Percentiles rank a stretch among this genome's conserved stretches.
phyloP scores from a whole-genome alignment of 495 filamentous ascomycete species.

The Venustampulla echinocandica region DNA sequence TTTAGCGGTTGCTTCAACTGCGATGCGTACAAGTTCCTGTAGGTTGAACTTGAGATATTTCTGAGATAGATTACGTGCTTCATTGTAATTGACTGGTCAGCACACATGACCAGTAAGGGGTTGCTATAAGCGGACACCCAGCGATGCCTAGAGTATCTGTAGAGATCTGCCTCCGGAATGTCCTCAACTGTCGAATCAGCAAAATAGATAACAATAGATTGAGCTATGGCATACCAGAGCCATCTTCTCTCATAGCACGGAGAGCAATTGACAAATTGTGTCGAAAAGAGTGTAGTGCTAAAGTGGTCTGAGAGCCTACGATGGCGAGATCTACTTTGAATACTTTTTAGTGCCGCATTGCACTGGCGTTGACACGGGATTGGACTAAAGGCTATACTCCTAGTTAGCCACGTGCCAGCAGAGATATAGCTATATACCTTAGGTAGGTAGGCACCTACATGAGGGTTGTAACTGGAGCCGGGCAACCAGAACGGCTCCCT shows the following conservation, averaged over 20 bases:
- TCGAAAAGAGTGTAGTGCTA: neutral
- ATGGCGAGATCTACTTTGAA: neutral
- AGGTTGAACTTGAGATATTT: constrained; percentile 6
- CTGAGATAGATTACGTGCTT: constrained; percentile 1
- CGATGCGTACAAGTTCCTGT: neutral
- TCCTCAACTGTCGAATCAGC: constrained; percentile 1
- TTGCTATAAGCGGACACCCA: neutral
- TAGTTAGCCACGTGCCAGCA: too few relatives aligned
- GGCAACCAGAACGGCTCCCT: too few relatives aligned
- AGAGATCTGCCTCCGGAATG: constrained; percentile 2
- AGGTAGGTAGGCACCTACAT: too few relatives aligned
- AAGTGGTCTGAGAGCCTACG: neutral
- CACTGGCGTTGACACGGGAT: too few relatives aligned
- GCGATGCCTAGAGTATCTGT: constrained; percentile 1
- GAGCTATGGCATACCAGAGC: neutral
- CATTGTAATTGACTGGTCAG: neutral
- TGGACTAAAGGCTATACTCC: too few relatives aligned
- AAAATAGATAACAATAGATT: neutral
- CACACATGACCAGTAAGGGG: neutral
- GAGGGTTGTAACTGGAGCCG: too few relatives aligned
- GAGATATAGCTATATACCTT: too few relatives aligned
- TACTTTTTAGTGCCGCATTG: too few relatives aligned
- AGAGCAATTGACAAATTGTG: constrained; percentile 1
- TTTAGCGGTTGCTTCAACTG: constrained; percentile 1
- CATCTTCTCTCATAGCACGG: neutral